A percentile compares a stretch with the other conserved stretches of the same genome.
Evolutionary conservation across 1,284 basidiomycete species (phyloP).

Genomic region (Ceratobasidium sp.): DNA sequence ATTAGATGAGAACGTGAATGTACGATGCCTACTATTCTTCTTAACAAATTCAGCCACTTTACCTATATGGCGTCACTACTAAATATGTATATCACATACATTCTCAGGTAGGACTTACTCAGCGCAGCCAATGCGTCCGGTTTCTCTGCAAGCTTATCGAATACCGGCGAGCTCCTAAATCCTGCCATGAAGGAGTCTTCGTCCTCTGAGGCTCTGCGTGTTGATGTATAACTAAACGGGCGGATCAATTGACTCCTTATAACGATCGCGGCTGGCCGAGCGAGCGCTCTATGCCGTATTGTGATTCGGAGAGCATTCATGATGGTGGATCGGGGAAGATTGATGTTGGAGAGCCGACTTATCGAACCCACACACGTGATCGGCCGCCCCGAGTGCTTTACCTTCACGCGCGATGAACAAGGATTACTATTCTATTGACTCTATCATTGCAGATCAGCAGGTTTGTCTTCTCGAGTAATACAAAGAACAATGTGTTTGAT

Average conservation of each 20-base stretch:
- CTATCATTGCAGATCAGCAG: slow-evolving; percentile 91
- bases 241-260: not conserved
- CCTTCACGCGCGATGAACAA: slow-evolving; percentile 71
- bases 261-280: not conserved
- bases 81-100: not conserved
- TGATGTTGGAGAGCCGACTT: slow-evolving; percentile 21
- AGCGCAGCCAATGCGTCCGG: slow-evolving; percentile 62
- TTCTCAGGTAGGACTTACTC: not conserved
- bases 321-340: slow-evolving; percentile 46
- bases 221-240: not conserved
- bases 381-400: slow-evolving; percentile 19
- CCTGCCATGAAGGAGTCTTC: slow-evolving; percentile 49
- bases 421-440: slow-evolving; percentile 89
- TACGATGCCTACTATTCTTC: slow-evolving; percentile 63
- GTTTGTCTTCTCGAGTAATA: slow-evolving; percentile 57
- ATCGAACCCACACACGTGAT: slow-evolving; percentile 38
- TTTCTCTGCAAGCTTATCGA: slow-evolving; percentile 65
- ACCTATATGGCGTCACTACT: slow-evolving; percentile 57
- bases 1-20: not conserved
- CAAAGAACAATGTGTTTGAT: not conserved
- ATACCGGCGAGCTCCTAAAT: slow-evolving; percentile 63
- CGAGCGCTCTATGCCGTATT: not conserved
- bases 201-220: slow-evolving; percentile 24
- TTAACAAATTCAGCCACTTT: slow-evolving; percentile 64
- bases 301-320: slow-evolving; percentile 39